phyloP scores from a whole-genome alignment of 805 yeast species.

The Nakazawaea ernobii region DNA sequence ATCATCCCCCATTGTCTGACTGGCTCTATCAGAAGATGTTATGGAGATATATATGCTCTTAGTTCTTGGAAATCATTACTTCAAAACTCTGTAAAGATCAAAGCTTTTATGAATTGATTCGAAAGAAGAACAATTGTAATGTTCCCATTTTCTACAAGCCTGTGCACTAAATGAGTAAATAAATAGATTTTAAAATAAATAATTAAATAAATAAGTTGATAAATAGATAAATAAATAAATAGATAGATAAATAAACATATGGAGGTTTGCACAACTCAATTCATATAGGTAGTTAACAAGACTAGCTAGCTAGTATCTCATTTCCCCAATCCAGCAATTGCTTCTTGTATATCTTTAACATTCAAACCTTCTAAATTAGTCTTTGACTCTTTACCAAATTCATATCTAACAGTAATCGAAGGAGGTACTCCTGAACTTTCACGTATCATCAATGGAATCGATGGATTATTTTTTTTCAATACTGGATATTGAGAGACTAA shows the following conservation, averaged over 20 bases:
- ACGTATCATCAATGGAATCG: conserved; percentile 70
- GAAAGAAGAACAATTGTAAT: too few relatives aligned
- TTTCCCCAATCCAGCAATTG: conserved; percentile 32
- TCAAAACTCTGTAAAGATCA: too few relatives aligned
- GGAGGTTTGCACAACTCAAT: too few relatives aligned
- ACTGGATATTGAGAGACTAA: conserved; percentile 58
- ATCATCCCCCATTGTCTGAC: too few relatives aligned
- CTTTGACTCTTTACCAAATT: conserved; percentile 44
- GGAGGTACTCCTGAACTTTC: conserved; percentile 74
- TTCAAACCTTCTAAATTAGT: conserved; percentile 43
- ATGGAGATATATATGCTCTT: too few relatives aligned
- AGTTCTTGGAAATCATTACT: too few relatives aligned
- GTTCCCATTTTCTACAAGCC: too few relatives aligned
- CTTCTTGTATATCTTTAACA: conserved; percentile 36
- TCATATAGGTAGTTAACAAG: not conserved
- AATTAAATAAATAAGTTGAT: not conserved
- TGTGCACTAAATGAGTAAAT: too few relatives aligned
- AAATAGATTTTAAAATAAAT: not conserved
- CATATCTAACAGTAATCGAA: conserved; percentile 68
- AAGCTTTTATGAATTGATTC: too few relatives aligned
- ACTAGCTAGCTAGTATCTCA: not conserved
- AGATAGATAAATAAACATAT: conserved; percentile 1
- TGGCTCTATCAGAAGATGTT: too few relatives aligned
- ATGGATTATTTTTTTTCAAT: conserved; percentile 58
- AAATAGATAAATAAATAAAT: conserved; percentile 2